A percentile compares a stretch with the other conserved stretches of the same genome.
Conservation (phyloP, 179 eudicot species). For the Drosera spatulata region DNA sequence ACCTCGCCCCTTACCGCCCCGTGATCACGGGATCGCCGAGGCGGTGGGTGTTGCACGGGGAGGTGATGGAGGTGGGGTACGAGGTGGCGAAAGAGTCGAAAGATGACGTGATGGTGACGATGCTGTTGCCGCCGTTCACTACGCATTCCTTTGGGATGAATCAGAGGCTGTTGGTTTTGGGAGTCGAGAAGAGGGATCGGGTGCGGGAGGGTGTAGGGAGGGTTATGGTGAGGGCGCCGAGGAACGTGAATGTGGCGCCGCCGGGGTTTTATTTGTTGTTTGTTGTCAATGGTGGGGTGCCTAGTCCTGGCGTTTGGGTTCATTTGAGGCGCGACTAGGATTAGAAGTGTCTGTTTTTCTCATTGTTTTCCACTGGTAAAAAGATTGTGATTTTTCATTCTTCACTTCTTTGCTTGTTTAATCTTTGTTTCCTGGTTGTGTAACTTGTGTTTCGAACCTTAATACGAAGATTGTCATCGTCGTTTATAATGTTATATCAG, state of each 20-base stretch:
- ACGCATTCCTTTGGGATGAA: constrained; percentile 81
- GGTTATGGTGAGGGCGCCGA: constrained; percentile 44
- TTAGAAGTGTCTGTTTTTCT: too few relatives aligned
- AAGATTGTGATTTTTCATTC: too few relatives aligned
- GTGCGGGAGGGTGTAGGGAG: constrained; percentile 22
- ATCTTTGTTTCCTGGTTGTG: too few relatives aligned
- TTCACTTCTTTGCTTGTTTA: too few relatives aligned
- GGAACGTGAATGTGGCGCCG: constrained; percentile 35
- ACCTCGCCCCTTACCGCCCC: constrained; percentile 26
- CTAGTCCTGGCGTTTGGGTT: constrained; percentile 56
- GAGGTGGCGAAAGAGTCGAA: constrained; percentile 9
- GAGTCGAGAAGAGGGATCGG: constrained; percentile 8
- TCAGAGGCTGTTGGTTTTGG: constrained; percentile 47
- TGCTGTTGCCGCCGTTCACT: constrained; percentile 56
- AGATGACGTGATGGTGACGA: constrained; percentile 21
- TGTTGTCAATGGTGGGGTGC: constrained; percentile 66
- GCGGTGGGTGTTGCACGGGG: constrained; percentile 29
- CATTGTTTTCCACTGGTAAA: too few relatives aligned
- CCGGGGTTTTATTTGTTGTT: constrained; percentile 84
- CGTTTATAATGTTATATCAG: too few relatives aligned
- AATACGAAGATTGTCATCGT: too few relatives aligned
- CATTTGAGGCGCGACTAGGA: constrained; percentile 6
- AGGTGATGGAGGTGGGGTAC: constrained; percentile 26
- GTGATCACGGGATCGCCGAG: constrained; percentile 19
- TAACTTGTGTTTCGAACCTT: too few relatives aligned